Evolutionary conservation across 805 yeast species (phyloP).

Genomic region (Candida taoyuanica): DNA sequence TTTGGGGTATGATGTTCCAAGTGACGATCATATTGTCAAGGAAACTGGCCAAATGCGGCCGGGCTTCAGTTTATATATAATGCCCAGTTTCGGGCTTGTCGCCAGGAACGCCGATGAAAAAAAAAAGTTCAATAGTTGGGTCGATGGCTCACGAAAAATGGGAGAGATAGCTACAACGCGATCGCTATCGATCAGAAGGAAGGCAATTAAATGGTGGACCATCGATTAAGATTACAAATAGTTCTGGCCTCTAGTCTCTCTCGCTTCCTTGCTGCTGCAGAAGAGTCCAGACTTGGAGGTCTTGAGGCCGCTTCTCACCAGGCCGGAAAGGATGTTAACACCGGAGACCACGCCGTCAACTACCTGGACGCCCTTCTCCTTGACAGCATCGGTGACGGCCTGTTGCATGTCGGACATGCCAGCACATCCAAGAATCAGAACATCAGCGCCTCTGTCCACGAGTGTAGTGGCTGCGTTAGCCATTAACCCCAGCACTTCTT

Average conservation of each 20-base stretch:
- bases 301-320: slow-evolving; percentile 24
- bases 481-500: slow-evolving; percentile 28
- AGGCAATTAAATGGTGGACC: no score
- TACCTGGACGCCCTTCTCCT: slow-evolving; percentile 19
- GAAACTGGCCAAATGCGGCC: no score
- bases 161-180: no score
- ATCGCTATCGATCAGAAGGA: no score
- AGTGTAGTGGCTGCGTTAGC: slow-evolving; percentile 22
- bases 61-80: no score
- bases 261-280: slow-evolving; percentile 19
- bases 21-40: no score
- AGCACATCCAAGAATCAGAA: slow-evolving; percentile 30
- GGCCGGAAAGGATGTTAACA: slow-evolving; percentile 21
- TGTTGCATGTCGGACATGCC: slow-evolving; percentile 30
- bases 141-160: no score
- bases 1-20: no score
- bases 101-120: no score
- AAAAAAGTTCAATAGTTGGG: no score
- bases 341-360: slow-evolving; percentile 29
- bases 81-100: no score
- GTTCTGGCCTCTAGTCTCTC: slow-evolving; percentile 21
- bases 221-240: slow-evolving; percentile 18
- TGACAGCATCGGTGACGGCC: slow-evolving; percentile 23
- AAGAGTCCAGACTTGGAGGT: slow-evolving; percentile 29
- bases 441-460: slow-evolving; percentile 30